Evolutionary conservation across 495 filamentous ascomycete species (phyloP), one percentile per base, ranked within the genome.

Genomic region (Podospora pseudoanserina): DNA sequence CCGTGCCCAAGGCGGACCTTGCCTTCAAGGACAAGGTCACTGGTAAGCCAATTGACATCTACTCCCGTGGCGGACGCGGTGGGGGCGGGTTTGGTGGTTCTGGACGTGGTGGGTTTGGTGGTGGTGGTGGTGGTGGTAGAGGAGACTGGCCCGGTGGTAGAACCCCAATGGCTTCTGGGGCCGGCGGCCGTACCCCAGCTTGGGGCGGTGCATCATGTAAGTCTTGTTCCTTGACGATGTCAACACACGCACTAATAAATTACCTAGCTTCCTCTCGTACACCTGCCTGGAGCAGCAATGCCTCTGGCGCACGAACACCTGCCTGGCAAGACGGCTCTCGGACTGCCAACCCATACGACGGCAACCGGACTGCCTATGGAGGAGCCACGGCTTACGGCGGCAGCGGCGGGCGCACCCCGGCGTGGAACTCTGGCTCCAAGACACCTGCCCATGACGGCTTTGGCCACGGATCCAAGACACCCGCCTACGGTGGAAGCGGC

Each of bases 11-110:
- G 77, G 88, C 90, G 4, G 85, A 88, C 65, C 81, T 98, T 9
- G 84, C 85, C 1, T 90, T 95, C 71, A 93, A 91, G 78, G 94
- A 99, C 83, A 91, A 84, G 62, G 75, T 92, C 55, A 92, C 90
- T 9, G 94, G 94, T 19, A 83, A 88, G 70, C 83, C 85, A 7
- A 87, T 96, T 55, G 89, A 91, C 66, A 84, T 86, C 63, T 89
- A 90, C 76, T 83, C 83, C 67, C 83, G 88, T 55, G 78, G 81
- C 75, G 81, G 78, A n/a, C 82, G 77, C 61, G 82, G 79, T 49
- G 78, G 78, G 23, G 61, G 61, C 11, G 32, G 11, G n/a, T 28
- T 32, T 18, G 61, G 61, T n/a, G 28, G 28, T 23, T 39, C 30
- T 63, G 61, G 55, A 58, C 55, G 55, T 26, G 55, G 55, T 26